phyloP scores from a whole-genome alignment of 2,329 filamentous ascomycete species.

The Pseudogymnoascus sp. region DNA sequence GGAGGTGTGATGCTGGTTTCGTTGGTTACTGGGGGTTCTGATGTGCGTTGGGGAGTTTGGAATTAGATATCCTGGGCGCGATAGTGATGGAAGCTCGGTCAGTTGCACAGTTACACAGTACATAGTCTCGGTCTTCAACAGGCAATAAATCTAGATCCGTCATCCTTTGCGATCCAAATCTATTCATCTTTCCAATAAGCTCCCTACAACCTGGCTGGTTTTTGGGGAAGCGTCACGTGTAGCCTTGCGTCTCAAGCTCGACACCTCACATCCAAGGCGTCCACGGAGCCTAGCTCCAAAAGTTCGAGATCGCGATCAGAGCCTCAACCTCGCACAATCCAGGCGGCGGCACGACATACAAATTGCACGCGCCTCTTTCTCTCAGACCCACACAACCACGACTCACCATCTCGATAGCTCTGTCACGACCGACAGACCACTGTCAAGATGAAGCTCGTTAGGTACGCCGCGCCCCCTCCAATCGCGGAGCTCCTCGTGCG shows the following conservation, averaged over 20 bases:
- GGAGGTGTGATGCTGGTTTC: neutral
- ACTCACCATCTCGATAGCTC: neutral
- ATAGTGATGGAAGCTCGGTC: neutral
- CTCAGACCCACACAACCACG: neutral
- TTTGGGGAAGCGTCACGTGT: neutral
- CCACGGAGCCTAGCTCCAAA: neutral
- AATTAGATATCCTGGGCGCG: neutral
- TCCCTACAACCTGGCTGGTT: neutral
- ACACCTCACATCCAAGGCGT: neutral
- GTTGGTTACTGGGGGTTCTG: neutral
- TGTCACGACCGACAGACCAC: conserved; percentile 3
- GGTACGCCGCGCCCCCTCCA: conserved; percentile 51
- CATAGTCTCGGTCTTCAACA: neutral
- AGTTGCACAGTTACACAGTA: neutral
- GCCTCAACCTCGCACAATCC: neutral
- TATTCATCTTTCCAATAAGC: neutral
- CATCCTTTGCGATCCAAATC: neutral
- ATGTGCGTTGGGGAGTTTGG: neutral
- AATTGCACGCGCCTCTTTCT: neutral
- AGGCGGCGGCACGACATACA: neutral
- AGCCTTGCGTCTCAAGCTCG: neutral
- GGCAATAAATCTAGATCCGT: neutral
- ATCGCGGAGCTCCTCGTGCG: conserved; percentile 27
- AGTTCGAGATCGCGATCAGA: neutral
- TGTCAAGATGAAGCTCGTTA: conserved; percentile 88